Evolutionary conservation across 768 basidiomycete genomes (phyloP), one percentile per base, ranked within the genome.

Genomic region (Termitomyces bulborhizus): DNA sequence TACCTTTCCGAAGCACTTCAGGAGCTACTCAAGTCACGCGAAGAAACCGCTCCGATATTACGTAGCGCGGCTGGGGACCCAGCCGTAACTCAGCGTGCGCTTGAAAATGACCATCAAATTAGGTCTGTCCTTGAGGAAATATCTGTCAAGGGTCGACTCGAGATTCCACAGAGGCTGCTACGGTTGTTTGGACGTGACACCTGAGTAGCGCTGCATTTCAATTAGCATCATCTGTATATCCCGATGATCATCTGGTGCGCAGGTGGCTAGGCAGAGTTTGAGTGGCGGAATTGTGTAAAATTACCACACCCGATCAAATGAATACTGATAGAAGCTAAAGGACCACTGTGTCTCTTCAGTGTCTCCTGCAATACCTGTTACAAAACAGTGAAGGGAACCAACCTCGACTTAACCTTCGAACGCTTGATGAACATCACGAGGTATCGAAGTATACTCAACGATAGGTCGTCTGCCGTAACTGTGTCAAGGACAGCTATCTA

Each of bases 51-150:
- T 32, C 55, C 55, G 12, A 32, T 40, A 36, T 44, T 56, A 9
- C 55, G 50, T n/a, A 44, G 40, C 5, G 36, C 27, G 9, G 13
- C n/a, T 12, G 49, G 13, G 16, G 39, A 51, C 29, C 24, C 49
- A 42, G 18, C 8, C 3, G 15, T 27, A 11, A 36, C 44, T 45
- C 50, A 46, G 49, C 42, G 26, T 21, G 44, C 49, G 6, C 44
- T 56, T 3, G 55, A 56, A 8, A 56, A 56, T 18, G 55, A 56
- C 16, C 41, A 15, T n/a, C 50, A 56, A 21, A 56, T 56, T 4
- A 56, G 37, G 36, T 43, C 54, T 8, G 26, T 55, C 18, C 29
- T 55, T 27, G 41, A 45, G 18, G 54, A 55, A 5, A 55, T 55
- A 42, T 18, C 36, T 18, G 43, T 11, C 6, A 55, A 34, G 32